Base-by-base conservation (phyloP, 768 basidiomycete genomes). In the Kwoniella dejecticola region DNA sequence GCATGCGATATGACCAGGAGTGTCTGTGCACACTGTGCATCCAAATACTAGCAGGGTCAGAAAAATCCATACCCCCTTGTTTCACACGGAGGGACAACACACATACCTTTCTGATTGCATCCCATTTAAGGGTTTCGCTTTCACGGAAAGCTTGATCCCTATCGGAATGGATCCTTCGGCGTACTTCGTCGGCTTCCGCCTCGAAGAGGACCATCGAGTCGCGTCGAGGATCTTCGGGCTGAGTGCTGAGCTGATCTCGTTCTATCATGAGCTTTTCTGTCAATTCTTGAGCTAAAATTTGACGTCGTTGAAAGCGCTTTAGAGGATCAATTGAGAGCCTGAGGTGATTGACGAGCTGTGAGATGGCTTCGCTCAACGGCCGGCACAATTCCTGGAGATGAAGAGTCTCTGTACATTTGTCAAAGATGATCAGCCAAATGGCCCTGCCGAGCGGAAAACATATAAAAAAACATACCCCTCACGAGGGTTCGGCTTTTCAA, bases 131-230 rank as follows among this genome's bases (percentile, higher is more conserved):
- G 27, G 36, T 54, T 36, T 54, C 52, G 40, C 52, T 54, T 17
- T 54, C 52, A 10, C 52, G 33, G 26, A 54, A 54, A 27, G 52
- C 52, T 42, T 54, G 36, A 27, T 54, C 52, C 36, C 52, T 30
- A 26, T 54, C 40, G 29, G 36, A 2, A 23, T 54, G 40, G 3
- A 54, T 31, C 2, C 11, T 8, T 10, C n/a, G 4, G 3, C 41
- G 19, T 13, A 44, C 6, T 5, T 44, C 19, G n/a, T 13, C 19
- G 5, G 41, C 41, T 7, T 44, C 8, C n/a, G 15, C 15, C 33
- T 15, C 7, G 15, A 7, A 36, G 7, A 15, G 33, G 15, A 7
- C 33, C 33, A 36, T 7, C 33, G 33, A 36, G 15, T n/a, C 7
- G 33, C 33, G 33, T 7, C 33, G 33, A 36, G 33, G 33, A 36